A percentile compares a stretch with the other conserved stretches of the same genome.
phyloP scores from a whole-genome alignment of 139 green algal species.

The Nannochloris sp. region DNA sequence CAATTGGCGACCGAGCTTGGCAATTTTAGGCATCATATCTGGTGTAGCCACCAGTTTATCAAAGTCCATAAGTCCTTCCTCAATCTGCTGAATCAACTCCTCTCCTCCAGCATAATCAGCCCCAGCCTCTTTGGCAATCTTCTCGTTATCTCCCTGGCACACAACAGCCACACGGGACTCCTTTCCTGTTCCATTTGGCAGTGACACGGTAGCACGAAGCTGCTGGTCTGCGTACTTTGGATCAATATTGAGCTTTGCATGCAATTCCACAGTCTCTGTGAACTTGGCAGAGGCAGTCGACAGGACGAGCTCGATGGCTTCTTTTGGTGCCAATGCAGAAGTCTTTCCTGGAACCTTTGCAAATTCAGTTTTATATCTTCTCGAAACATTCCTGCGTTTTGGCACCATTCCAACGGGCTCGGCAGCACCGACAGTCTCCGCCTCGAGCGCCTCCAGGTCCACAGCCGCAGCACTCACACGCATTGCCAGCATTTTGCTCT shows the following conservation, averaged over 20 bases:
- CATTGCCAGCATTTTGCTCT: not conserved
- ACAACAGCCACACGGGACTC: constrained; percentile 87
- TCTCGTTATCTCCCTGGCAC: constrained; percentile 72
- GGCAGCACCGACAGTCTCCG: constrained; percentile 12
- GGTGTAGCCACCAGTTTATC: constrained; percentile 98
- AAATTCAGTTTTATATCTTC: constrained; percentile 9
- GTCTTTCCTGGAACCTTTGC: constrained; percentile 24
- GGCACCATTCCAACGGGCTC: not conserved
- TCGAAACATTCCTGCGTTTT: constrained; percentile 13
- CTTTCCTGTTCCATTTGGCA: constrained; percentile 94
- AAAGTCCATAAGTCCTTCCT: constrained; percentile 94
- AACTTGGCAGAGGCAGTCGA: constrained; percentile 83
- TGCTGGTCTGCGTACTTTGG: constrained; percentile 97
- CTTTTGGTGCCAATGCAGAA: constrained; percentile 39
- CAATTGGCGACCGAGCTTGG: constrained; percentile 91
- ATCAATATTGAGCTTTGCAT: constrained; percentile 81
- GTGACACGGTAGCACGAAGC: constrained; percentile 88
- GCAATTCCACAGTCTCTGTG: constrained; percentile 90
- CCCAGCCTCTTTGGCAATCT: constrained; percentile 73
- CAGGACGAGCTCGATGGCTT: constrained; percentile 60
- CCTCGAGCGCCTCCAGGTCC: constrained; percentile 15
- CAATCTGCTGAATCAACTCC: constrained; percentile 93
- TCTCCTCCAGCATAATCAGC: constrained; percentile 83
- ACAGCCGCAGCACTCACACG: constrained; percentile 12
- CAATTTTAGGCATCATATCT: constrained; percentile 99